Percentiles rank a stretch among this genome's conserved stretches.
phyloP scores from a whole-genome alignment of 345 rosid genomes.

The Ceriops zippeliana region DNA sequence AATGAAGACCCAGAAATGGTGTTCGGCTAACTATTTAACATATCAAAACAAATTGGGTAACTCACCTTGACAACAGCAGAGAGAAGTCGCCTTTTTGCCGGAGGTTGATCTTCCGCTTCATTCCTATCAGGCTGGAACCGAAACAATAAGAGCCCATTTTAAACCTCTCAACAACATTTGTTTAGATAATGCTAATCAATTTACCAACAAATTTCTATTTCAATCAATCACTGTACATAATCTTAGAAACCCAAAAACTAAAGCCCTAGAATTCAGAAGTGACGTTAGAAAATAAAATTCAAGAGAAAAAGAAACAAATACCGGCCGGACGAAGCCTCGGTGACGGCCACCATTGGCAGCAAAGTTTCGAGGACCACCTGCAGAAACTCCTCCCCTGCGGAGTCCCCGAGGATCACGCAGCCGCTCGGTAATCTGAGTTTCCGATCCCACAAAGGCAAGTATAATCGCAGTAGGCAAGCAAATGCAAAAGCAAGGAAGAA shows the following conservation, averaged over 20 bases:
- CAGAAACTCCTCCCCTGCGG: slow-evolving; percentile 66
- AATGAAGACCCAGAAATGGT: too few species aligned
- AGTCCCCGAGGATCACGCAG: slow-evolving; percentile 92
- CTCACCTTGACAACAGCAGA: slow-evolving; percentile 92
- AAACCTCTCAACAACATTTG: background rate
- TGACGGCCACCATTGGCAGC: slow-evolving; percentile 57
- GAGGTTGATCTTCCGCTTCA: slow-evolving; percentile 75
- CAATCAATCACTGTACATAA: too few species aligned
- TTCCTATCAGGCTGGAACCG: slow-evolving; percentile 61
- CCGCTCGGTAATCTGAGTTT: slow-evolving; percentile 71
- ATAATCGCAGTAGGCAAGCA: background rate
- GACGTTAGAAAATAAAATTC: background rate
- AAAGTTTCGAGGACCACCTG: slow-evolving; percentile 53
- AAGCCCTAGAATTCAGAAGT: background rate
- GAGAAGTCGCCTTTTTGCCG: slow-evolving; percentile 74
- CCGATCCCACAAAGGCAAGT: background rate
- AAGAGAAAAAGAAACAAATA: slow-evolving; percentile 15
- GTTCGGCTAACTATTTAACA: too few species aligned
- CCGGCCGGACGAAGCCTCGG: slow-evolving; percentile 63
- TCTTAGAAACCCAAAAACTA: background rate
- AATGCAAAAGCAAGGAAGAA: background rate
- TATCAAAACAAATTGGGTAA: background rate
- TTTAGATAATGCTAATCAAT: background rate
- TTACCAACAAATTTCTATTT: too few species aligned
- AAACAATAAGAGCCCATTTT: slow-evolving; percentile 3